Conservation (phyloP, 176 grass and related monocot genomes). For the Avena sativa region DNA sequence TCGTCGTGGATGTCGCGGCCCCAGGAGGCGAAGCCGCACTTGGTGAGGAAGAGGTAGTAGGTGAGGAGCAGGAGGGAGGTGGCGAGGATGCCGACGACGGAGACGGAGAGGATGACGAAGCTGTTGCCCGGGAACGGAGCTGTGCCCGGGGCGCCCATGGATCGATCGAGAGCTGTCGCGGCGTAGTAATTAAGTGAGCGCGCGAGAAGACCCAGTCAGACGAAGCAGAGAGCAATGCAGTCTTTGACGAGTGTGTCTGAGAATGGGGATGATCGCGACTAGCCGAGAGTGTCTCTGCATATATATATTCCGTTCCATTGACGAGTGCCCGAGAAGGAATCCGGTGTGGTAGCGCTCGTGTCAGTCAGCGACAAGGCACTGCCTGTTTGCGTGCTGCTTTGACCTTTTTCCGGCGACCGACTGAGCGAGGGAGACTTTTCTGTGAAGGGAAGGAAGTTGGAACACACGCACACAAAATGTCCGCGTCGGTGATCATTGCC, state of each 20-base stretch:
- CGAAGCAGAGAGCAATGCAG: not conserved
- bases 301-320: not conserved
- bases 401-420: not conserved
- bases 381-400: not conserved
- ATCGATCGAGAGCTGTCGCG: not conserved
- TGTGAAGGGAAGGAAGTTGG: not conserved
- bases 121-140: constrained; percentile 20
- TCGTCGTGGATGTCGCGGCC: not conserved
- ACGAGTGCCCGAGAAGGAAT: constrained; percentile 22
- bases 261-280: not conserved
- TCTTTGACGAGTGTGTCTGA: not conserved
- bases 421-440: not conserved
- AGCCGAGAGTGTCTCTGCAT: not conserved
- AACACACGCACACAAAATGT: not conserved
- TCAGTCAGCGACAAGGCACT: constrained; percentile 14
- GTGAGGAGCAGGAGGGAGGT: constrained; percentile 63
- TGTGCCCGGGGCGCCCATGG: not conserved
- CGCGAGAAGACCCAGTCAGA: not conserved
- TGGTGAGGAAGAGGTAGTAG: constrained; percentile 79
- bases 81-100: constrained; percentile 71
- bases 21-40: constrained; percentile 54
- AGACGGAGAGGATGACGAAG: constrained; percentile 59
- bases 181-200: not conserved
- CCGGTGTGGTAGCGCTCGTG: not conserved
- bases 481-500: not conserved